Conservation (phyloP, 2,329 filamentous ascomycete species). For the Cordyceps sp. region DNA sequence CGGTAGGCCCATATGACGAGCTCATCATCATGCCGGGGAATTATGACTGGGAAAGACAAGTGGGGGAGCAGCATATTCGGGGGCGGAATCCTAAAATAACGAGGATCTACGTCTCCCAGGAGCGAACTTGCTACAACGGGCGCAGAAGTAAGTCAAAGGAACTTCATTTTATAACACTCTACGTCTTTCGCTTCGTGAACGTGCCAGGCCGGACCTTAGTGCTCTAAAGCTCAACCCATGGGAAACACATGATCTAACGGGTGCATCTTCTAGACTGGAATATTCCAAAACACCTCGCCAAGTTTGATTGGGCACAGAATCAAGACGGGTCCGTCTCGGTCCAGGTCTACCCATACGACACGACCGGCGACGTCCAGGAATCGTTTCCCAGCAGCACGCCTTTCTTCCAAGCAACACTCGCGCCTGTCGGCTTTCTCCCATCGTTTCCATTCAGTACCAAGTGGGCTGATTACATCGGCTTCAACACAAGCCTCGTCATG, state of each 20-base stretch:
- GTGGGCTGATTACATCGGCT: not conserved
- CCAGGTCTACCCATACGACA: not conserved
- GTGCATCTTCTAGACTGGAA: not conserved
- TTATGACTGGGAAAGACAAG: not conserved
- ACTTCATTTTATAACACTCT: too few relatives aligned
- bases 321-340: not conserved
- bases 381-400: not conserved
- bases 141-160: not conserved
- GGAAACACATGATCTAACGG: too few relatives aligned
- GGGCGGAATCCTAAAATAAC: not conserved
- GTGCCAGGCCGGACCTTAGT: too few relatives aligned
- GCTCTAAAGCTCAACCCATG: not conserved
- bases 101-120: not conserved
- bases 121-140: not conserved
- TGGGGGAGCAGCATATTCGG: not conserved
- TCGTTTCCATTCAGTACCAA: not conserved
- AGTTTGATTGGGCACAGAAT: not conserved
- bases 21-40: not conserved
- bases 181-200: not conserved
- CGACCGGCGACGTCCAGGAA: not conserved
- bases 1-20: not conserved
- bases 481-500: not conserved
- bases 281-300: not conserved
- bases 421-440: not conserved
- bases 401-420: not conserved